A percentile compares a stretch with the other conserved stretches of the same genome.
Evolutionary conservation across 139 green algal genomes (phyloP).

Genomic region (Auxenochlorella pyrenoidosa): DNA sequence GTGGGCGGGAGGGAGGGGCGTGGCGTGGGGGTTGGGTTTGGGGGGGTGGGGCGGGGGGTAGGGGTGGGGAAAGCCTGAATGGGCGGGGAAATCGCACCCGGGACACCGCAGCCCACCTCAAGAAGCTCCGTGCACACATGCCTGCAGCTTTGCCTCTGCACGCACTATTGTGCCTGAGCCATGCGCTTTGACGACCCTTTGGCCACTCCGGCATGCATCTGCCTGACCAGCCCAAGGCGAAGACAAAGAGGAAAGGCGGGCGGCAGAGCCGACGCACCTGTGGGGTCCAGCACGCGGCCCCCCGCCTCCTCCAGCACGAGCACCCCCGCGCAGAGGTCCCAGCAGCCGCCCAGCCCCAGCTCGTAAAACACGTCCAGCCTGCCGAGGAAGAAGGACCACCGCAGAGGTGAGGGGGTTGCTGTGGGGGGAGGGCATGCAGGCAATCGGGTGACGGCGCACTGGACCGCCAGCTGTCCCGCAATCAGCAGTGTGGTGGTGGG

Average conservation of each 20-base stretch:
- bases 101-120: no score
- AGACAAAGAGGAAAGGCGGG: no score
- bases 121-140: no score
- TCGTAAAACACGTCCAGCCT: constrained; percentile 96
- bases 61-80: not conserved
- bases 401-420: no score
- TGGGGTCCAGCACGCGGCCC: constrained; percentile 83
- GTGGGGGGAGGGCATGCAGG: not conserved
- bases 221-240: not conserved
- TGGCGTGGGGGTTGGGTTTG: no score
- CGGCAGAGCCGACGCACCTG: constrained; percentile 43
- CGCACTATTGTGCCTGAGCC: no score
- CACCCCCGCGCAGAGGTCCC: constrained; percentile 74
- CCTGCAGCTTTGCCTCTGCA: no score
- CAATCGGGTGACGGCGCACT: no score
- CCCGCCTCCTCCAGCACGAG: constrained; percentile 84
- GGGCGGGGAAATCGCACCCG: no score
- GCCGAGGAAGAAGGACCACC: constrained; percentile 24
- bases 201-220: no score
- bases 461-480: not conserved
- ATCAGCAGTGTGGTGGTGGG: not conserved
- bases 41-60: not conserved
- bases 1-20: not conserved
- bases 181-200: no score
- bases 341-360: constrained; percentile 88